Evolutionary conservation across 2,329 filamentous ascomycete species (phyloP).

Genomic region (Scleromitrula shiraiana): DNA sequence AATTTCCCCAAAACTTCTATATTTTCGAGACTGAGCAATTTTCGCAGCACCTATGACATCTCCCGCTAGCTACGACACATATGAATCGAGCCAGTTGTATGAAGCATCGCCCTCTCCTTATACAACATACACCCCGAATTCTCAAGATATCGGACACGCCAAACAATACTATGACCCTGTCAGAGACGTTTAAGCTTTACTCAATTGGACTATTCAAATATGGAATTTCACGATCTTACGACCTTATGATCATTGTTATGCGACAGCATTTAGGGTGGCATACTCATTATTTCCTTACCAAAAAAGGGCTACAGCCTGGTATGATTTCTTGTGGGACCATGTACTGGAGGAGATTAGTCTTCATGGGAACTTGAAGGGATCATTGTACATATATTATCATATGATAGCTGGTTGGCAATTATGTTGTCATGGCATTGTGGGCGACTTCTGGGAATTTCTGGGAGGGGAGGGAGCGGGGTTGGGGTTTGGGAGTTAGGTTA

Average conservation of each 20-base stretch:
- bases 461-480: too few species aligned
- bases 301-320: too few species aligned
- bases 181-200: slow-evolving; percentile 13
- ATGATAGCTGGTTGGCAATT: background rate
- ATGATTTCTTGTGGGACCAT: too few species aligned
- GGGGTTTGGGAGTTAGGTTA: too few species aligned
- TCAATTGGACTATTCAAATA: background rate
- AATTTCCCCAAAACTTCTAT: background rate
- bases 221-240: background rate
- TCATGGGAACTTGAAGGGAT: background rate
- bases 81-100: background rate
- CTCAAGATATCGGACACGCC: background rate
- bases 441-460: too few species aligned
- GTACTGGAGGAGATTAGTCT: too few species aligned
- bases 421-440: background rate
- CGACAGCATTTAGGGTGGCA: background rate
- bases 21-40: background rate
- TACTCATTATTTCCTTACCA: background rate
- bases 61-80: background rate
- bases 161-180: slow-evolving; percentile 16
- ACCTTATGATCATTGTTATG: background rate
- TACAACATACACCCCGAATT: background rate
- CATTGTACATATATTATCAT: background rate
- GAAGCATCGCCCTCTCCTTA: background rate
- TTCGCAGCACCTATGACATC: background rate